A percentile compares a stretch with the other conserved stretches of the same genome.
Conservation (phyloP, 1,284 basidiomycete genomes). For the Microbotryomycetes sp. region DNA sequence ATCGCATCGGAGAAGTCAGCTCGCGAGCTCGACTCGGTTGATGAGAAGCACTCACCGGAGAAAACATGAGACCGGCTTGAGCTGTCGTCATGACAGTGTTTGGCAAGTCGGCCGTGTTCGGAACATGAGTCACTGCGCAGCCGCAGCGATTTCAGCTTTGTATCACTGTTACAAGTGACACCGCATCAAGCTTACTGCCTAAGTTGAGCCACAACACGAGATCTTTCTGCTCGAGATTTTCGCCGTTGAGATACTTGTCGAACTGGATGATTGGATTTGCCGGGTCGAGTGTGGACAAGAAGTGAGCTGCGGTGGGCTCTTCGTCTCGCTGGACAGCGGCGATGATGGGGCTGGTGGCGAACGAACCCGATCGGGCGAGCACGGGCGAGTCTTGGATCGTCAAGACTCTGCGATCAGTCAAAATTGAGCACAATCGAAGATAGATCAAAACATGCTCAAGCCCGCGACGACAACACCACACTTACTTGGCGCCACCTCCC, state of each 20-base stretch:
- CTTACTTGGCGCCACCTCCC: not conserved
- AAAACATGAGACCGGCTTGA: conserved; percentile 27
- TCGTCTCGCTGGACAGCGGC: conserved; percentile 32
- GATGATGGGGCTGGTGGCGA: conserved; percentile 35
- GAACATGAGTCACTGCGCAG: not conserved
- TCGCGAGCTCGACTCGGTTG: not conserved
- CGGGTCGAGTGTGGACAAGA: conserved; percentile 23
- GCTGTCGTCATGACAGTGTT: not conserved
- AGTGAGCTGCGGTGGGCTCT: conserved; percentile 16
- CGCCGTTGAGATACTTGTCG: conserved; percentile 38
- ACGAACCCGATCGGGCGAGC: conserved; percentile 34
- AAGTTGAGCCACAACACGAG: conserved; percentile 32
- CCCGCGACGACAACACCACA: not conserved
- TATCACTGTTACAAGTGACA: too few relatives aligned
- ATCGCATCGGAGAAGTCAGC: too few relatives aligned
- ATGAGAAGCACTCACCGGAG: conserved; percentile 13
- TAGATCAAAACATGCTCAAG: not conserved
- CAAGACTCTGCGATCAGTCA: conserved; percentile 33
- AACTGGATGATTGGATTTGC: conserved; percentile 36
- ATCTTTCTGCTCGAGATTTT: conserved; percentile 40
- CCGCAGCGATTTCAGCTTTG: too few relatives aligned
- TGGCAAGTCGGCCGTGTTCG: not conserved
- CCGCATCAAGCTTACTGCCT: not conserved
- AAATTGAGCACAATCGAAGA: not conserved
- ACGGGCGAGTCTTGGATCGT: conserved; percentile 38